Conservation (phyloP, 2,329 filamentous ascomycete genomes). For the Parastagonospora avenae region DNA sequence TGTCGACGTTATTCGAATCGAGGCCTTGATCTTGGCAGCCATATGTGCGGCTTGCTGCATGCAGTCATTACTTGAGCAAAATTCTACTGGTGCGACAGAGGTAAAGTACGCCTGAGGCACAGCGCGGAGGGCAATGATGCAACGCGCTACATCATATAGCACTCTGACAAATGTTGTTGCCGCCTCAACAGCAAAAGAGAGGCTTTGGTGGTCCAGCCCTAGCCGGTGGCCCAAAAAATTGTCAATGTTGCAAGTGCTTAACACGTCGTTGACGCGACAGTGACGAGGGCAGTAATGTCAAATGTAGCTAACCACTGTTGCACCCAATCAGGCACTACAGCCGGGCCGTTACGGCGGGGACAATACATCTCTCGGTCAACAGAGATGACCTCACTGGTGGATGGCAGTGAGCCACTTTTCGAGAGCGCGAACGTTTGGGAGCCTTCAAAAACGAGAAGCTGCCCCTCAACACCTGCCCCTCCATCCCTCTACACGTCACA, state of each 20-base stretch:
- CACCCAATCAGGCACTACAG: conserved; percentile 28
- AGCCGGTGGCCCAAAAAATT: background rate
- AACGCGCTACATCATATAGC: background rate
- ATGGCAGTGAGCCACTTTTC: conserved; percentile 32
- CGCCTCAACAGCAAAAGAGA: background rate
- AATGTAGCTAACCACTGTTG: conserved; percentile 9
- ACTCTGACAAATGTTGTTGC: conserved; percentile 1
- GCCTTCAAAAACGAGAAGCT: conserved; percentile 33
- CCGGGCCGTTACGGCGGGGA: conserved; percentile 12
- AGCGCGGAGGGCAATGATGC: background rate
- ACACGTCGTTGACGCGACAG: conserved; percentile 29
- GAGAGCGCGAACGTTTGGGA: conserved; percentile 16
- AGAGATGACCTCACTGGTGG: conserved; percentile 44
- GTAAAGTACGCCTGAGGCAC: background rate
- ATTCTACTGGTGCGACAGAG: background rate
- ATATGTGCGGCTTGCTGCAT: background rate
- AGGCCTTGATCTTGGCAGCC: background rate
- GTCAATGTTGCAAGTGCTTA: background rate
- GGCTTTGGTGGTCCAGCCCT: background rate
- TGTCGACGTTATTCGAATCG: background rate
- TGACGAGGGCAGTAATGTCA: conserved; percentile 24
- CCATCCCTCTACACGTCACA: conserved; percentile 7
- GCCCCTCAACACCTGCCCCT: conserved; percentile 31
- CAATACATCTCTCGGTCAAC: conserved; percentile 17
- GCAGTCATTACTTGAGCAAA: background rate